These are phyloP conservation scores for Silene vulgaris DNA, from an alignment of 179 eudicot genomes.

Conservation along the genomic window DNA sequence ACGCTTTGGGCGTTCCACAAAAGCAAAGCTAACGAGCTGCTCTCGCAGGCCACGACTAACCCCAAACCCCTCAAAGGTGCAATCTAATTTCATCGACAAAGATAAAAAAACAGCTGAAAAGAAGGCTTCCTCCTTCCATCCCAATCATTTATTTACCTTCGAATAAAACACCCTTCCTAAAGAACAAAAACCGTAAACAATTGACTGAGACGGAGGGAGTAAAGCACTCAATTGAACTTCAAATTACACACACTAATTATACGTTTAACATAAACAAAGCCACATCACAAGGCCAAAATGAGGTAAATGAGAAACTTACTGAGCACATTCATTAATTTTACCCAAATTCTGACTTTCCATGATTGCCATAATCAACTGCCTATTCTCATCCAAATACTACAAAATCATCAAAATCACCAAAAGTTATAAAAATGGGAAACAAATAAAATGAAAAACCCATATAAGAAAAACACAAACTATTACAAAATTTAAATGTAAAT, in stretches of 20 bases:
- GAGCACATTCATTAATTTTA: constrained; percentile 86
- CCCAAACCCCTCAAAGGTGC: not conserved
- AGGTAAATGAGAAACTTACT: constrained; percentile 50
- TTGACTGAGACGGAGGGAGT: too few species aligned
- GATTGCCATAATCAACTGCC: constrained; percentile 84
- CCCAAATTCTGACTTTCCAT: constrained; percentile 91
- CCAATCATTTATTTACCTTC: too few species aligned
- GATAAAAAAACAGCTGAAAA: not conserved
- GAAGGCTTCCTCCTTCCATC: not conserved
- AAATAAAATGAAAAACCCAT: not conserved
- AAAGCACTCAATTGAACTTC: too few species aligned
- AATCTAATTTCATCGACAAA: not conserved
- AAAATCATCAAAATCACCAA: constrained; percentile 18
- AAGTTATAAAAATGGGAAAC: not conserved
- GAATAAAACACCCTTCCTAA: too few species aligned
- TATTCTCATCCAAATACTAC: constrained; percentile 93
- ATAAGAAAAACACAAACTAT: not conserved
- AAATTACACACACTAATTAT: too few species aligned
- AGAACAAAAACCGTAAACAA: too few species aligned
- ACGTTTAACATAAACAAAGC: too few species aligned
- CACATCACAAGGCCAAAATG: not conserved
- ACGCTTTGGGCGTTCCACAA: not conserved
- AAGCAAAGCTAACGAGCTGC: not conserved
- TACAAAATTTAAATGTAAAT: not conserved
- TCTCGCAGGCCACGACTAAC: not conserved